A percentile compares a stretch with the other conserved stretches of the same genome.
phyloP scores from a whole-genome alignment of 768 basidiomycete species.

The Chalciporus piperatus region DNA sequence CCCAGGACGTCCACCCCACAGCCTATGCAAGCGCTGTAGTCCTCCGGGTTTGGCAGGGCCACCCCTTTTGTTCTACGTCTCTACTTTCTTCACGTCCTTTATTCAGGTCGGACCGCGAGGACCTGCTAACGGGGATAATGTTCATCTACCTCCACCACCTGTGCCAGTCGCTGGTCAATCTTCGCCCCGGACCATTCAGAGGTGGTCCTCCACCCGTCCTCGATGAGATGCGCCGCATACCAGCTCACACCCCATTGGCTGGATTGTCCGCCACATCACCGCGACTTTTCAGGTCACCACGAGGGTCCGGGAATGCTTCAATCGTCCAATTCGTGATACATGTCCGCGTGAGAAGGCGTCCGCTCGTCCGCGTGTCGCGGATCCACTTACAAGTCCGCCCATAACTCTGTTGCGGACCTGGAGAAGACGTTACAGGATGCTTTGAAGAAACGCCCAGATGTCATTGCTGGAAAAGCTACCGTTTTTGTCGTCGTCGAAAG shows the following conservation, averaged over 20 bases:
- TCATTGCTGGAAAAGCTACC: no score
- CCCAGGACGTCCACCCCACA: constrained; percentile 94
- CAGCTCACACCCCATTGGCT: constrained; percentile 68
- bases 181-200: constrained; percentile 70
- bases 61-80: constrained; percentile 47
- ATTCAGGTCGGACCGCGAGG: constrained; percentile 68
- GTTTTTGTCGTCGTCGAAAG: no score
- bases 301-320: no score
- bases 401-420: no score
- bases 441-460: no score
- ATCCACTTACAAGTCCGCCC: no score
- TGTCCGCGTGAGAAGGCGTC: no score
- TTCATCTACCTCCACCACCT: constrained; percentile 60
- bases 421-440: no score
- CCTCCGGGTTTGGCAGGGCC: constrained; percentile 68
- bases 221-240: constrained; percentile 68
- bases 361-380: no score
- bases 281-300: constrained; percentile 54
- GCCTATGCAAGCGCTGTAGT: constrained; percentile 82
- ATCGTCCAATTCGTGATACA: no score
- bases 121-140: constrained; percentile 36
- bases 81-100: constrained; percentile 34
- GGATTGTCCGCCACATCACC: constrained; percentile 53
- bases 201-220: constrained; percentile 81
- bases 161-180: constrained; percentile 45